A percentile compares a stretch with the other conserved stretches of the same genome.
Evolutionary conservation across 2,329 filamentous ascomycete species (phyloP).

Genomic region (Fusarium oxysporum): DNA sequence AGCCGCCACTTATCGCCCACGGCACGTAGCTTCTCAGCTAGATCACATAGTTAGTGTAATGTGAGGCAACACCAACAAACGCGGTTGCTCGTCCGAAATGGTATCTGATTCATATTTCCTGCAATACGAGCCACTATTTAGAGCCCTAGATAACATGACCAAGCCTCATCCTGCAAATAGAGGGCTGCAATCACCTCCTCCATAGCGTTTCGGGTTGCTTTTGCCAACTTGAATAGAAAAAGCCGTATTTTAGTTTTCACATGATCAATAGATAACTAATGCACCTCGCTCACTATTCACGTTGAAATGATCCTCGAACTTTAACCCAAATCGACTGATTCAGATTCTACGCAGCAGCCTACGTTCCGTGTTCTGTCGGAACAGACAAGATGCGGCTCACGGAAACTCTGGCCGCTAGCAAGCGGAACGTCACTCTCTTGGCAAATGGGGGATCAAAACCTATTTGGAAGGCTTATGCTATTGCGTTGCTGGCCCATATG

Average conservation of each 20-base stretch:
- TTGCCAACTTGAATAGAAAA: no score
- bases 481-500: neutral
- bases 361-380: accelerated
- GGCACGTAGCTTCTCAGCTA: neutral
- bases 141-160: accelerated
- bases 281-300: accelerated
- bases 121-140: accelerated
- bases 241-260: accelerated
- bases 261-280: neutral
- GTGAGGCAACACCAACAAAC: accelerated
- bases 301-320: accelerated
- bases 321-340: no score
- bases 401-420: neutral
- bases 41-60: neutral
- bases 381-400: neutral
- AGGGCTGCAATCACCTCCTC: accelerated
- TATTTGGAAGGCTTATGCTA: neutral
- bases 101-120: accelerated
- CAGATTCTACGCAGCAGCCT: accelerated
- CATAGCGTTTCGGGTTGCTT: no score
- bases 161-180: accelerated
- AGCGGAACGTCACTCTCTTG: neutral
- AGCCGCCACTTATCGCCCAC: neutral
- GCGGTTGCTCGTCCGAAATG: accelerated
- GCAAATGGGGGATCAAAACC: neutral